These are phyloP conservation scores for Huiozyma sinensis DNA, from an alignment of 805 yeast genomes.

Conservation along the genomic window DNA sequence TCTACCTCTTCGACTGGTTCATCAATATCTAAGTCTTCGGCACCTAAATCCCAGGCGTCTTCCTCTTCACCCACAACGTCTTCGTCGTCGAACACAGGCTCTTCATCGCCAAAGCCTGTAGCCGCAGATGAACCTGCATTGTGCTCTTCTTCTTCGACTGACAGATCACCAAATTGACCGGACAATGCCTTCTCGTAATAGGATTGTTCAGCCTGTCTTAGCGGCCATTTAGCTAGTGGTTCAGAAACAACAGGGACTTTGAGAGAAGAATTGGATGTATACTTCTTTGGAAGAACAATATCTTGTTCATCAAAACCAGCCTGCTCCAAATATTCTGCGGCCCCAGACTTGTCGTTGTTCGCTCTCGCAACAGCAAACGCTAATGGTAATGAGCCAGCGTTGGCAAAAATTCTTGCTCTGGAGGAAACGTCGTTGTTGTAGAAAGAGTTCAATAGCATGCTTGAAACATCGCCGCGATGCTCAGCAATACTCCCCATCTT, in stretches of 20 bases:
- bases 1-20: conserved; percentile 38
- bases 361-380: conserved; percentile 91
- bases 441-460: conserved; percentile 73
- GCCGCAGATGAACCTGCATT: too few species aligned
- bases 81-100: conserved; percentile 16
- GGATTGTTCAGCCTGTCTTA: conserved; percentile 58
- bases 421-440: conserved; percentile 66
- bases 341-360: conserved; percentile 68
- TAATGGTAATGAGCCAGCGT: conserved; percentile 73
- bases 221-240: conserved; percentile 60
- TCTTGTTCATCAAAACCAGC: conserved; percentile 57
- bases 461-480: conserved; percentile 68
- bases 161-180: conserved; percentile 63
- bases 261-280: conserved; percentile 22
- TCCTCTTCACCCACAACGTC: conserved; percentile 44
- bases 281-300: conserved; percentile 48
- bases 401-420: conserved; percentile 62
- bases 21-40: conserved; percentile 63
- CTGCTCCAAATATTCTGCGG: conserved; percentile 58
- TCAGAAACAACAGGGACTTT: conserved; percentile 42
- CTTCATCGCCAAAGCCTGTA: conserved; percentile 7
- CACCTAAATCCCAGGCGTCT: conserved; percentile 76
- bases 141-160: conserved; percentile 33
- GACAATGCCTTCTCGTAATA: conserved; percentile 77
- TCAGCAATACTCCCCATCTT: conserved; percentile 89